Evolutionary conservation across 495 filamentous ascomycete genomes (phyloP), one percentile per base, ranked within the genome.

Genomic region (Bryoglossum gracile): DNA sequence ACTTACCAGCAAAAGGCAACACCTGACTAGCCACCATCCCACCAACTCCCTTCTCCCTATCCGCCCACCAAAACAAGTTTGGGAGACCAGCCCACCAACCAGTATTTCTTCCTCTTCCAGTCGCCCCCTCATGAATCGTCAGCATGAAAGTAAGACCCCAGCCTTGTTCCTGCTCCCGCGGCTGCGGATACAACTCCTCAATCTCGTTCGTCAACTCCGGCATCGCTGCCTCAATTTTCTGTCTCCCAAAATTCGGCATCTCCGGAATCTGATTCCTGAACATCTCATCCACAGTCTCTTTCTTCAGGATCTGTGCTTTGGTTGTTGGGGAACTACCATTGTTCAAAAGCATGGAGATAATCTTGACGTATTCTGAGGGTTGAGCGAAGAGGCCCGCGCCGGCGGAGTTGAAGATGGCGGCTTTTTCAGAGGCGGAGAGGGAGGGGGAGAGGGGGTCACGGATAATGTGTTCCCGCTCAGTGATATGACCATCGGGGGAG

Each of bases 21-120:
- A 83, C 73, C 66, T 84, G 80, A 19, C 63, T 63, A 19, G 65
- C 72, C 24, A 81, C 62, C 14, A 83, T 72, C 6, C 77, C 78
- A 8, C 65, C 80, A 43, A 83, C 64, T 3, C 79, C 79, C 41
- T 68, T 73, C 55, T 76, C 74, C 3, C 73, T 63, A 62, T 83
- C 81, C 32, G 61, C 65, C 73, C 73, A 83, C 79, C 79, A 83
- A 53, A 69, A 82, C 35, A 75, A 40, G 60, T 84, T 82, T 22
- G 76, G 57, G 43, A 83, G 47, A 0, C 81, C 81, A n/a, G 73
- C 70, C 79, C 80, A 83, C 44, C 59, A 68, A 0, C 49, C 77
- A 4, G 76, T 76, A 22, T 64, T 62, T 3, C 41, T 51, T 1
- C 68, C 70, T 44, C 78, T 58, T 0, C 77, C 80, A 3, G 79